Evolutionary conservation across 1,139 yeast species (phyloP), one percentile per base, ranked within the genome.

Genomic region (Sporopachydermia cereana): DNA sequence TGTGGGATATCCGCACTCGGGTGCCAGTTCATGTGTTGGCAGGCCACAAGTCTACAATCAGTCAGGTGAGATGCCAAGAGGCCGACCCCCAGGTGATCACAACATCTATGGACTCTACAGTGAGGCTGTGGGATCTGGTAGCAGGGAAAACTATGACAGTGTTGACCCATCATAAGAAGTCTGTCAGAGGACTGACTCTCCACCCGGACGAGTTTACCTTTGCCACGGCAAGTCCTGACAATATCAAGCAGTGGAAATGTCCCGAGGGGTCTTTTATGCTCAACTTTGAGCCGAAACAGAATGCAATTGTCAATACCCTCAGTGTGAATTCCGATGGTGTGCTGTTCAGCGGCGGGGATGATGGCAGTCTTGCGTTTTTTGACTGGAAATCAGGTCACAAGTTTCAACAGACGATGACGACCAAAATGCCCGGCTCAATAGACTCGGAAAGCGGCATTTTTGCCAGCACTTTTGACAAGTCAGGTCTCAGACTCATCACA

Each of bases 1-100:
- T 86, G 2, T 93, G 99, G 99, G 99, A 93, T 61, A 80, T 91
- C 48, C 70, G 98, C 48, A 76, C 95, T 0, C 68, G 93, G 46
- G 65, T 74, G 2, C 81, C 89, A 17, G 79, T 84, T 0, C 81
- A 82, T 72, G 83, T 83, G 0, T 65, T 93, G 42, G 69, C 79
- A 2, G 98, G 98, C 0, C 98, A 93, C 61, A 74, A 77, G 50
- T 74, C 76, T 36, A 84, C 93, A 22, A 74, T 93, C 7, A 79
- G 82, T 43, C 71, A 80, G 42, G 81, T 91, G 2, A 67, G 69
- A 39, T 70, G 88, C 47, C 80, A 83, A 47, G 70, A 74, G 1
- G 74, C 76, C 1, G 95, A 86, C 50, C 97, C 98, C 0, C 97
- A 91, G 58, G 69, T 93, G 2, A 66, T 89, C 7, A 75, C 95